These are phyloP conservation scores for Colletotrichum limetticola DNA, from an alignment of 2,329 filamentous ascomycete species.

Conservation along the genomic window DNA sequence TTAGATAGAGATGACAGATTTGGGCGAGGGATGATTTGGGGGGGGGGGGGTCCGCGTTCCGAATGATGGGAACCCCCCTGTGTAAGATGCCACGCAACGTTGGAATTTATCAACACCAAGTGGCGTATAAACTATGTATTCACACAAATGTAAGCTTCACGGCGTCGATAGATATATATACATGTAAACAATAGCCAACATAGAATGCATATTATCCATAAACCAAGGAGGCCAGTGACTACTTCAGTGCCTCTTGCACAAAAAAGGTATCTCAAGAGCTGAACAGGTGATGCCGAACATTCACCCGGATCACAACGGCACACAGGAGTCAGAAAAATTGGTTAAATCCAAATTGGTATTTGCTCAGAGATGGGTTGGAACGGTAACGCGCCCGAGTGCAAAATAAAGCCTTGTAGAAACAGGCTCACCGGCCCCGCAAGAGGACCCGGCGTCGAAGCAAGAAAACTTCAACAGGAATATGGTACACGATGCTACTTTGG, in stretches of 20 bases:
- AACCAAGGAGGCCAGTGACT: background rate
- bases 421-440: slow-evolving; percentile 1
- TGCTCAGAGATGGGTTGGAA: slow-evolving; percentile 18
- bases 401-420: slow-evolving; percentile 10
- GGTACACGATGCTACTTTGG: slow-evolving; percentile 24
- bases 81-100: background rate
- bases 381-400: slow-evolving; percentile 14
- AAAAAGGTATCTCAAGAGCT: too few species aligned
- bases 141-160: slow-evolving; percentile 16
- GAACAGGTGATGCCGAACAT: too few species aligned
- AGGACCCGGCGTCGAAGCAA: slow-evolving; percentile 8
- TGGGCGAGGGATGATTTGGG: too few species aligned
- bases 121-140: slow-evolving; percentile 10
- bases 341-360: slow-evolving; percentile 32
- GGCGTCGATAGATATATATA: background rate
- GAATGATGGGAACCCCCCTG: background rate
- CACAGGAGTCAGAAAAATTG: background rate
- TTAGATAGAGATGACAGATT: background rate
- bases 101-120: background rate
- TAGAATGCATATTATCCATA: background rate
- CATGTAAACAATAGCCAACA: background rate
- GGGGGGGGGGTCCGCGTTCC: too few species aligned
- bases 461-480: slow-evolving; percentile 20
- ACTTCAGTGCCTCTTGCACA: too few species aligned
- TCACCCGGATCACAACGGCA: background rate